Percentiles rank a stretch among this genome's conserved stretches.
phyloP scores from a whole-genome alignment of 768 basidiomycete species.

The Mycena indigotica region DNA sequence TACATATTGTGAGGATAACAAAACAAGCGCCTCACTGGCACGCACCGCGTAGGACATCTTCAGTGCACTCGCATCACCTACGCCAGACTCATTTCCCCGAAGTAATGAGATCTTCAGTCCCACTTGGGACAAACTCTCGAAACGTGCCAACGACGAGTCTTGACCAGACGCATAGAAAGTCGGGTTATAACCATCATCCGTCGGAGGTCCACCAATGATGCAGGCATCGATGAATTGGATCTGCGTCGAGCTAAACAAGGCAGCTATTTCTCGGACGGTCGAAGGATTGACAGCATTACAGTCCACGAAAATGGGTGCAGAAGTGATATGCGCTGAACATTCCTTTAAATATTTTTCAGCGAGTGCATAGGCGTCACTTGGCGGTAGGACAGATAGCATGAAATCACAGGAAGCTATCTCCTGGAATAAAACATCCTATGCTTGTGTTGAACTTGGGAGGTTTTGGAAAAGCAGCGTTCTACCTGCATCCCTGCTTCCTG shows the following conservation, averaged over 20 bases:
- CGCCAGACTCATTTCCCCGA: constrained; percentile 47
- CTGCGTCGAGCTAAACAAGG: constrained; percentile 38
- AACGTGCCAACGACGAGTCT: constrained; percentile 37
- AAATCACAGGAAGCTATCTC: constrained; percentile 40
- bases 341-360: constrained; percentile 42
- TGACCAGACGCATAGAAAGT: constrained; percentile 56
- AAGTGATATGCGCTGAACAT: constrained; percentile 19
- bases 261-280: constrained; percentile 50
- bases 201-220: constrained; percentile 61
- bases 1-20: constrained; percentile 22
- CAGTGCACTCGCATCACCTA: constrained; percentile 62
- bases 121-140: constrained; percentile 41
- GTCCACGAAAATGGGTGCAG: constrained; percentile 47
- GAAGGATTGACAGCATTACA: constrained; percentile 61
- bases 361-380: constrained; percentile 51
- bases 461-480: constrained; percentile 7
- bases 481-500: constrained; percentile 50
- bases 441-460: not conserved
- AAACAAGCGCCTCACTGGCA: not conserved
- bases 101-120: constrained; percentile 51
- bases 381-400: constrained; percentile 61
- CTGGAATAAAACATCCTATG: constrained; percentile 30
- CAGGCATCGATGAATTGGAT: constrained; percentile 56
- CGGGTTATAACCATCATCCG: constrained; percentile 45
- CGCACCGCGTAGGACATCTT: constrained; percentile 68